Base-by-base conservation (phyloP, 176 grass and related monocot genomes). In the Tillandsia leiboldiana region DNA sequence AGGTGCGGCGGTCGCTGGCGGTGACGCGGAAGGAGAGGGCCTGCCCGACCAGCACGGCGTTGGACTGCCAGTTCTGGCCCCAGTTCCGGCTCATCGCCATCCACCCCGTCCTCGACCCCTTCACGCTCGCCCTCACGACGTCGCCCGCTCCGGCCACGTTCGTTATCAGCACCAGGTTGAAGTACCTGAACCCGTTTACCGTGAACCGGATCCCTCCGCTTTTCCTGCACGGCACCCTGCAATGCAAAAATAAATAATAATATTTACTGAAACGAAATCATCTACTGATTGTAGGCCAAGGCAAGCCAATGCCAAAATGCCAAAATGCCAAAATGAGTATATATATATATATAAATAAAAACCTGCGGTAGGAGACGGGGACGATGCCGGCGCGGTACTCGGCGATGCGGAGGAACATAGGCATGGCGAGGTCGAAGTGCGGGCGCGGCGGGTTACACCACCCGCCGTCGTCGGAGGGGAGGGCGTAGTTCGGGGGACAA, bases 101-200 rank as follows among this genome's bases (percentile, higher is more conserved):
- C 74, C 74, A 77, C 28, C 53, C 74, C 9, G 74, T 69, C 1
- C 52, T n/a, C 29, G 51, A 49, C n/a, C 74, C 74, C 52, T 69
- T 77, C 51, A 69, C 74, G 74, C 74, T 69, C 51, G 17, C 52
- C 15, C 74, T 28, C n/a, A 69, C 20, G 63, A 77, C n/a, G 52
- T 68, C 74, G 6, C 74, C 74, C 52, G 74, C 65, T 11, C 74
- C 74, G 18, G 29, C 74, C 11, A 77, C 74, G 65, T 69, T 77
- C 10, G 74, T 77, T n/a, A 77, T 69, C 65, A 77, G 74, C 65
- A 77, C 74, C 28, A 77, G 65, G 65, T 77, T 77, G 65, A 77
- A 77, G 74, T 77, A 77, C 53, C 59, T 49, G 52, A 69, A 69
- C 18, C 75, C 75, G 42, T 69, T 77, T 17, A 77, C 69, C 64